Conservation (phyloP, 2,329 filamentous ascomycete species). For the Aspergillus terreus region DNA sequence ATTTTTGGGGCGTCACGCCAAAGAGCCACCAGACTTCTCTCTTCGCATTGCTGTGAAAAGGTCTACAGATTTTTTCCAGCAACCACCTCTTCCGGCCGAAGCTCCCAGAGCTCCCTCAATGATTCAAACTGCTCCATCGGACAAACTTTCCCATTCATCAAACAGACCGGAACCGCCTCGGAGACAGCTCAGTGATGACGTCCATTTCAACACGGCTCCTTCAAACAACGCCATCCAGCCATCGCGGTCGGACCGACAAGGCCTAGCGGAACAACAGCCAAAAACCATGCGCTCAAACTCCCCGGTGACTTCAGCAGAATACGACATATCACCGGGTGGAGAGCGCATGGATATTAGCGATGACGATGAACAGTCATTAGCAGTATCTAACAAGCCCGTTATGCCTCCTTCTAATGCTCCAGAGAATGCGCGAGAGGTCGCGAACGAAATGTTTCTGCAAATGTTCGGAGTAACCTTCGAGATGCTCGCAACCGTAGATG, state of each 20-base stretch:
- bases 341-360: slow-evolving; percentile 4
- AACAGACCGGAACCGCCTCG: background rate
- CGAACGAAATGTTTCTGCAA: slow-evolving; percentile 11
- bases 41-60: slow-evolving; percentile 18
- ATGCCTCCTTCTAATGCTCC: background rate
- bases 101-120: no score
- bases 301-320: no score
- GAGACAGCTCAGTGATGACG: background rate
- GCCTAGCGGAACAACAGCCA: no score
- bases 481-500: slow-evolving; percentile 21
- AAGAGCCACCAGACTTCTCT: slow-evolving; percentile 6
- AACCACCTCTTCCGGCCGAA: no score
- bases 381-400: background rate
- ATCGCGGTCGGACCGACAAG: no score
- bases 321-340: background rate
- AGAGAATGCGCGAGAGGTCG: slow-evolving; percentile 4
- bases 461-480: slow-evolving; percentile 25
- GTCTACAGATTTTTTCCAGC: background rate
- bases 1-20: slow-evolving; percentile 17
- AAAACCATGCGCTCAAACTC: no score
- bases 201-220: background rate
- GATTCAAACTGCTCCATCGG: no score
- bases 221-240: background rate
- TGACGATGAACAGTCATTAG: background rate
- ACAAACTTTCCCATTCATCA: background rate